A percentile compares a stretch with the other conserved stretches of the same genome.
These are phyloP conservation scores for Tetrapisispora namnaoensis DNA, from an alignment of 805 yeast genomes.

Conservation along the genomic window DNA sequence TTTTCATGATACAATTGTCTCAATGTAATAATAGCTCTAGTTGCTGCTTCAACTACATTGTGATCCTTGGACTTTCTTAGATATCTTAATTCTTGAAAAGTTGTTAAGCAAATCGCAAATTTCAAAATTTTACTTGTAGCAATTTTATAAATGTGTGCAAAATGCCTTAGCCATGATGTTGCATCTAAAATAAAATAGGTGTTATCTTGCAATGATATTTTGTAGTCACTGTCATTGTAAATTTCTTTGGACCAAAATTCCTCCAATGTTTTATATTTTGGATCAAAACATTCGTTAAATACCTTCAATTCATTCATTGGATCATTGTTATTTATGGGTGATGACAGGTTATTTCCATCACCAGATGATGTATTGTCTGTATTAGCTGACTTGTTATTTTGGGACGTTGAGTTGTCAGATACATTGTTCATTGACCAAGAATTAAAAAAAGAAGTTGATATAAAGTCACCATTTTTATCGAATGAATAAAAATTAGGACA, in stretches of 20 bases:
- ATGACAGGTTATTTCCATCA: not conserved
- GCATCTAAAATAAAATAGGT: conserved; percentile 64
- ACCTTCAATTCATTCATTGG: conserved; percentile 11
- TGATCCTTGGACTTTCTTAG: conserved; percentile 62
- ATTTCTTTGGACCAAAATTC: conserved; percentile 11
- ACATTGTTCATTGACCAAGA: conserved; percentile 2
- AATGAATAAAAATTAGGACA: conserved; percentile 21
- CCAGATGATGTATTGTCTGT: not conserved
- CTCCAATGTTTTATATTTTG: conserved; percentile 36
- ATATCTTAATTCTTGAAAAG: conserved; percentile 68
- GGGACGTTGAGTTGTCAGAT: not conserved
- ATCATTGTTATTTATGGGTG: not conserved
- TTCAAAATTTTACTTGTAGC: conserved; percentile 49
- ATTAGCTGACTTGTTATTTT: not conserved
- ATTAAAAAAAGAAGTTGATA: conserved; percentile 26
- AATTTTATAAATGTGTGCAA: conserved; percentile 66
- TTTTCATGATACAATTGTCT: conserved; percentile 53
- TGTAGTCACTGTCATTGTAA: conserved; percentile 4
- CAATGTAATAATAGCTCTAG: conserved; percentile 66
- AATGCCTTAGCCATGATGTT: conserved; percentile 71
- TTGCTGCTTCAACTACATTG: conserved; percentile 68
- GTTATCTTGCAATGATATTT: conserved; percentile 10
- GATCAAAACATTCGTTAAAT: conserved; percentile 14
- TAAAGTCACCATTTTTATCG: conserved; percentile 28
- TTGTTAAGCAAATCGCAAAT: conserved; percentile 60